Evolutionary conservation across 805 yeast species (phyloP).

Genomic region (Diddensiella santjacobensis): DNA sequence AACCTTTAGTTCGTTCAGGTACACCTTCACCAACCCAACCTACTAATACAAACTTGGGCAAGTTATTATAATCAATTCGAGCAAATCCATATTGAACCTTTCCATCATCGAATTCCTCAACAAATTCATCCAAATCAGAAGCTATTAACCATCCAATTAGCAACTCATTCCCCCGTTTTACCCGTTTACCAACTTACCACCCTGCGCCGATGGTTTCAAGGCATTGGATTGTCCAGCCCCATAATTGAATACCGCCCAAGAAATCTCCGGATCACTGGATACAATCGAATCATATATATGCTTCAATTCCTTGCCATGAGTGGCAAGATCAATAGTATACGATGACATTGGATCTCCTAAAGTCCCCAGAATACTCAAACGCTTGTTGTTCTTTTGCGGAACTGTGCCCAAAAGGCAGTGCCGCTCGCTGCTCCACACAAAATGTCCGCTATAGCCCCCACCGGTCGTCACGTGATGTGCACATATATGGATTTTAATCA

Average conservation of each 20-base stretch:
- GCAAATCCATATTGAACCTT: conserved; percentile 87
- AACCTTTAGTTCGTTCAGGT: conserved; percentile 49
- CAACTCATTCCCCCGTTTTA: too few species aligned
- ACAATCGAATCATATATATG: conserved; percentile 74
- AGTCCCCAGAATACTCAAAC: too few species aligned
- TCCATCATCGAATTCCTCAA: conserved; percentile 78
- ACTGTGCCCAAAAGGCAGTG: too few species aligned
- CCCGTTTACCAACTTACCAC: conserved; percentile 23
- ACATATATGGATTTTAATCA: too few species aligned
- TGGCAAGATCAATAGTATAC: conserved; percentile 48
- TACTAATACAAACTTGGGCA: conserved; percentile 73
- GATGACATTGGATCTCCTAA: conserved; percentile 25
- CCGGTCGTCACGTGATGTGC: too few species aligned
- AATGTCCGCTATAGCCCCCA: too few species aligned
- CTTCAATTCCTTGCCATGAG: conserved; percentile 73
- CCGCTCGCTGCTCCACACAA: too few species aligned
- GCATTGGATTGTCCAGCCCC: conserved; percentile 48
- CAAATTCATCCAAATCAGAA: conserved; percentile 67
- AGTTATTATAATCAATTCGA: conserved; percentile 86
- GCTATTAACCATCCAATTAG: too few species aligned
- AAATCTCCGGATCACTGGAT: conserved; percentile 61
- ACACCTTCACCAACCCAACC: conserved; percentile 97
- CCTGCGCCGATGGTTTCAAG: conserved; percentile 37
- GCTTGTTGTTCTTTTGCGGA: too few species aligned
- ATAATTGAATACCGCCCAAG: conserved; percentile 82